Conservation (phyloP, 2,329 filamentous ascomycete species). For the Tolypocladium paradoxum region DNA sequence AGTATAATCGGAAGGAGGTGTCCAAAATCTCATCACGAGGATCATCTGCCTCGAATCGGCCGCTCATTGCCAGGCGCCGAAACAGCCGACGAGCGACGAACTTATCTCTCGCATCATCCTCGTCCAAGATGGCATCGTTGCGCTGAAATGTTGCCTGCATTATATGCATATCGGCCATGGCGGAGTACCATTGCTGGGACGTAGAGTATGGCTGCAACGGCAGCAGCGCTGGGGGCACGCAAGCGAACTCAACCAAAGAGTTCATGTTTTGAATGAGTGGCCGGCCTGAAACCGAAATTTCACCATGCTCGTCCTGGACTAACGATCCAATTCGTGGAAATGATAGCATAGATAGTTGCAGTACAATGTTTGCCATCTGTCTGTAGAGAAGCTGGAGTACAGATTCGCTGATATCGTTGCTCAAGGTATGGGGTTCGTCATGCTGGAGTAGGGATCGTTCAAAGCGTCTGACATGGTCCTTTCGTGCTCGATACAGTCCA, state of each 20-base stretch:
- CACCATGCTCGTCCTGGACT: conserved; percentile 12
- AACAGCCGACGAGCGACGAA: conserved; percentile 23
- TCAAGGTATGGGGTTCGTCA: conserved; percentile 17
- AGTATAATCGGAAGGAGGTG: conserved; percentile 9
- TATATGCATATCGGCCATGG: conserved; percentile 25
- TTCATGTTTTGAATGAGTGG: conserved; percentile 31
- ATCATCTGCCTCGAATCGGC: conserved; percentile 2
- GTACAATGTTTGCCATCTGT: conserved; percentile 29
- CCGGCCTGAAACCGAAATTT: conserved; percentile 16
- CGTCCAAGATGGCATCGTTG: conserved; percentile 23
- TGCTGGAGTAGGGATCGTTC: conserved; percentile 12
- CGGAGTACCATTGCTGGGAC: conserved; percentile 19
- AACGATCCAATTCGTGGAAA: conserved; percentile 28
- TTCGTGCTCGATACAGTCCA: conserved; percentile 23
- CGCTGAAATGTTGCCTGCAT: conserved; percentile 24
- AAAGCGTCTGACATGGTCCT: conserved; percentile 17
- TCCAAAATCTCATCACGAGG: neutral
- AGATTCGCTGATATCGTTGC: conserved; percentile 21
- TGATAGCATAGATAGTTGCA: conserved; percentile 24
- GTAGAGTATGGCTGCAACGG: conserved; percentile 15
- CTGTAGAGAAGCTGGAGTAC: conserved; percentile 23
- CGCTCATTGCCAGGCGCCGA: conserved; percentile 12
- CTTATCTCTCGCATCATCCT: conserved; percentile 18
- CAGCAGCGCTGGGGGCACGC: conserved; percentile 11
- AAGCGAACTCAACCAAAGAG: conserved; percentile 15